Evolutionary conservation across 1,139 yeast genomes (phyloP), one percentile per base, ranked within the genome.

Genomic region (Blastobotrys apis): DNA sequence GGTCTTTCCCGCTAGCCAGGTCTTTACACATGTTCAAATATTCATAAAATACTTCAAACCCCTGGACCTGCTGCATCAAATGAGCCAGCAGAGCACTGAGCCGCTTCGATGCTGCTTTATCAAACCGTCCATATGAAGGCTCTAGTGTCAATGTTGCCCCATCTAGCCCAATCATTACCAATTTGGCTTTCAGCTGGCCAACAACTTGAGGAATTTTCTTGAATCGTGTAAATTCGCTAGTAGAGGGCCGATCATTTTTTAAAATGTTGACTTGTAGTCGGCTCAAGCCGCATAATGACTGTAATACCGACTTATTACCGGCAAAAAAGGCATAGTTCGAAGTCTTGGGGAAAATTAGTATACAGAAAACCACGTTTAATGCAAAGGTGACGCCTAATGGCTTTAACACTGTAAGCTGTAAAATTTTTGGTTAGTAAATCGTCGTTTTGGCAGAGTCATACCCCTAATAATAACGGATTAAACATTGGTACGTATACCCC

Each of bases 311-410:
- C 6, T 49, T 15, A 2, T 45, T 39, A 9, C 52, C 50, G 9
- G 41, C 49, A 20, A 56, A 52, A 34, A 53, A 53, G 17, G 53
- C 51, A 34, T 33, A 48, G 38, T 48, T 56, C 1, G 66, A 58
- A 0, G 65, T 54, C 12, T 49, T 47, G 4, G 67, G 67, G 40
- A 56, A 56, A 4, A 62, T 41, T 1, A 60, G 21, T 5, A 49
- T 33, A 1, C 59, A 43, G 4, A 48, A 49, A 5, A 53, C 45
- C 19, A 58, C 43, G 15, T 52, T 40, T 10, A 56, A 44, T 1
- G 57, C 55, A n/a, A 57, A 47, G 2, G 54, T 53, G 35, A 63
- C 36, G 2, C 59, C 59, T 37, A 54, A 37, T 1, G 66, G 62
- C 30, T 57, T 53, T 4, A 54, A 35, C 3, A 54, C 48, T 6